These are phyloP conservation scores for Arabis hirsuta DNA, from an alignment of 345 rosid species.

Conservation along the genomic window DNA sequence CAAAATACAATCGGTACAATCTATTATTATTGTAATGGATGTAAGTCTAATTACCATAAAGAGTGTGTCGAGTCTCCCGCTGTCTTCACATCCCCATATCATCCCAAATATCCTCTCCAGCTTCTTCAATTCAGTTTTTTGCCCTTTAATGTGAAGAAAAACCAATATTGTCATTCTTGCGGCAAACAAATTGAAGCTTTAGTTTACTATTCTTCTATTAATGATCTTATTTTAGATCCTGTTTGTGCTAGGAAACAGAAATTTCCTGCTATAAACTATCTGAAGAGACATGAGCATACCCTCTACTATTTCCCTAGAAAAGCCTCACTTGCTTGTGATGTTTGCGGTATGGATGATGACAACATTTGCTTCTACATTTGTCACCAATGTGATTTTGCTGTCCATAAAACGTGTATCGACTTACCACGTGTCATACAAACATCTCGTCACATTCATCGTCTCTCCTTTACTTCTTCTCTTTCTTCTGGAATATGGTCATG, in stretches of 20 bases:
- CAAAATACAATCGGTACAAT: not conserved
- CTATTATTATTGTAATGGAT: not conserved
- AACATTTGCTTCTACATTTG: not conserved
- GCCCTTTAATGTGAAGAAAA: no score
- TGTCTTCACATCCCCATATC: not conserved
- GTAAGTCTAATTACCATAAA: not conserved
- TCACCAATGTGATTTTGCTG: not conserved
- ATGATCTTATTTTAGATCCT: not conserved
- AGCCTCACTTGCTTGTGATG: not conserved
- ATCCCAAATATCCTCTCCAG: not conserved
- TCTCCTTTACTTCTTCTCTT: not conserved
- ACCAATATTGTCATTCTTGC: not conserved
- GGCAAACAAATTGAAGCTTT: not conserved
- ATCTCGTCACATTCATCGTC: conserved; percentile 16
- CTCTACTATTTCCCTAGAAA: not conserved
- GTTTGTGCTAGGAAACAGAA: not conserved
- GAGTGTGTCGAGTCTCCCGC: conserved; percentile 8
- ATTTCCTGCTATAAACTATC: not conserved
- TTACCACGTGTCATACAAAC: conserved; percentile 10
- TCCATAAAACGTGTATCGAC: not conserved
- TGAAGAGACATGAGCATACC: not conserved
- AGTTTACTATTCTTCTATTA: not conserved
- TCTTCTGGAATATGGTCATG: not conserved
- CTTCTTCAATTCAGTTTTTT: not conserved
- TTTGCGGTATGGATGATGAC: not conserved